phyloP scores from a whole-genome alignment of 805 yeast species.

The Starmerella powellii region DNA sequence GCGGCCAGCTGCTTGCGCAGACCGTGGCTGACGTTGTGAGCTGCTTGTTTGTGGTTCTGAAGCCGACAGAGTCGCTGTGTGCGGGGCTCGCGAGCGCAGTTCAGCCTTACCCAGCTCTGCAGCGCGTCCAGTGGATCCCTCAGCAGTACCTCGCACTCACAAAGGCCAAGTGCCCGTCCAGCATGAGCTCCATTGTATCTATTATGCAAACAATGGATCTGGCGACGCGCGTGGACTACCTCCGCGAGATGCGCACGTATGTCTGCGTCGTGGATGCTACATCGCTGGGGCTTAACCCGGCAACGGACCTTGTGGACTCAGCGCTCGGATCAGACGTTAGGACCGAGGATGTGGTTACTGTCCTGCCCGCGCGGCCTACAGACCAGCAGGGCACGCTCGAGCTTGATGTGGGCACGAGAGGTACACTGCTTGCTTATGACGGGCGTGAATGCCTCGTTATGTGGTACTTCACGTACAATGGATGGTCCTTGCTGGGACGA shows the following conservation, averaged over 20 bases:
- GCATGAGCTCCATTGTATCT: constrained; percentile 44
- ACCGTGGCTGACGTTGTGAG: constrained; percentile 23
- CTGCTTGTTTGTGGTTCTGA: constrained; percentile 10
- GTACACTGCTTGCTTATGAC: constrained; percentile 45
- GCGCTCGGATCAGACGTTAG: constrained; percentile 34
- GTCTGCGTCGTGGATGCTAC: constrained; percentile 28
- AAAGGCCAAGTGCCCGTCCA: constrained; percentile 62
- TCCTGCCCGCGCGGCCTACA: constrained; percentile 47
- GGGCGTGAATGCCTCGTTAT: constrained; percentile 36
- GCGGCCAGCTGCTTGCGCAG: constrained; percentile 17
- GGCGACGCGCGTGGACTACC: constrained; percentile 34
- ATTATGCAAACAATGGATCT: constrained; percentile 12
- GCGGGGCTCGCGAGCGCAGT: constrained; percentile 35
- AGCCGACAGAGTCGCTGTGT: constrained; percentile 17
- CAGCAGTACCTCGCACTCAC: constrained; percentile 41
- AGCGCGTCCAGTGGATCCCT: constrained; percentile 38
- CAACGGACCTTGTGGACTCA: constrained; percentile 28
- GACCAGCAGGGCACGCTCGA: constrained; percentile 35
- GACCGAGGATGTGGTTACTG: constrained; percentile 30
- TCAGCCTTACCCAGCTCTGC: constrained; percentile 35
- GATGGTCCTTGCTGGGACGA: constrained; percentile 80
- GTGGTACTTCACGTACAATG: constrained; percentile 63
- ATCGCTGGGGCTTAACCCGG: constrained; percentile 28
- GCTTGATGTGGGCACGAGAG: constrained; percentile 50
- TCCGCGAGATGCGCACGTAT: constrained; percentile 48